A percentile compares a stretch with the other conserved stretches of the same genome.
Evolutionary conservation across 495 filamentous ascomycete species (phyloP).

Genomic region (Lineolata rhizophorae): DNA sequence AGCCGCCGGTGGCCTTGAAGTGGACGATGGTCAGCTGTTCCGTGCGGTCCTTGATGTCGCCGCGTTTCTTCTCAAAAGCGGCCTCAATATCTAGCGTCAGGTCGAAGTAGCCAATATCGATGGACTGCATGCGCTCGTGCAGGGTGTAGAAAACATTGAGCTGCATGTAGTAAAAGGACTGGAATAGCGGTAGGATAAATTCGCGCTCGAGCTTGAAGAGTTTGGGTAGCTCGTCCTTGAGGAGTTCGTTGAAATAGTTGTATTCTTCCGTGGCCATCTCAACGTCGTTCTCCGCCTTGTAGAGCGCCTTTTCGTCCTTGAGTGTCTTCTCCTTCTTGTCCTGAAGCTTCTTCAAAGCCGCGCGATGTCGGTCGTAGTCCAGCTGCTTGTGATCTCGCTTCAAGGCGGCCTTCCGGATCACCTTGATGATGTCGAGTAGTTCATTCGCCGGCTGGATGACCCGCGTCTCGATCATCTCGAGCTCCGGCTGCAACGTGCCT

Average conservation of each 20-base stretch:
- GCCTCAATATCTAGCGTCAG: constrained; percentile 74
- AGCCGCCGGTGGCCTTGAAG: constrained; percentile 66
- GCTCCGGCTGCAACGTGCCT: constrained; percentile 66
- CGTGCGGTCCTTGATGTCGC: constrained; percentile 58
- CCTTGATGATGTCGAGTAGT: constrained; percentile 83
- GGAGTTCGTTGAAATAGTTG: constrained; percentile 87
- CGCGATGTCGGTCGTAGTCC: constrained; percentile 75
- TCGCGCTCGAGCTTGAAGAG: constrained; percentile 83
- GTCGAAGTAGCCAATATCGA: constrained; percentile 95
- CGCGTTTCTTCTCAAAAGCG: constrained; percentile 71
- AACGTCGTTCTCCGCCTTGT: constrained; percentile 83
- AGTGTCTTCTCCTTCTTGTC: constrained; percentile 92
- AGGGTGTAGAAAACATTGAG: constrained; percentile 98
- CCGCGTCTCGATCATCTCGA: constrained; percentile 91
- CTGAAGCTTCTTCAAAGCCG: constrained; percentile 74
- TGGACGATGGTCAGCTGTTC: constrained; percentile 67
- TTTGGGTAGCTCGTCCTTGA: constrained; percentile 88
- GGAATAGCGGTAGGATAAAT: constrained; percentile 94
- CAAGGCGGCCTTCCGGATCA: constrained; percentile 64
- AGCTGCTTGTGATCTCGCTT: constrained; percentile 97
- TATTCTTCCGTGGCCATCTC: constrained; percentile 88
- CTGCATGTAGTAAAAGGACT: constrained; percentile 99
- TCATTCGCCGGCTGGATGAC: constrained; percentile 90
- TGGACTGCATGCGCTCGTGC: constrained; percentile 90
- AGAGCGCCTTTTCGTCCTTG: constrained; percentile 94